phyloP scores from a whole-genome alignment of 306 rosid species.

The Lathyrus sativus region DNA sequence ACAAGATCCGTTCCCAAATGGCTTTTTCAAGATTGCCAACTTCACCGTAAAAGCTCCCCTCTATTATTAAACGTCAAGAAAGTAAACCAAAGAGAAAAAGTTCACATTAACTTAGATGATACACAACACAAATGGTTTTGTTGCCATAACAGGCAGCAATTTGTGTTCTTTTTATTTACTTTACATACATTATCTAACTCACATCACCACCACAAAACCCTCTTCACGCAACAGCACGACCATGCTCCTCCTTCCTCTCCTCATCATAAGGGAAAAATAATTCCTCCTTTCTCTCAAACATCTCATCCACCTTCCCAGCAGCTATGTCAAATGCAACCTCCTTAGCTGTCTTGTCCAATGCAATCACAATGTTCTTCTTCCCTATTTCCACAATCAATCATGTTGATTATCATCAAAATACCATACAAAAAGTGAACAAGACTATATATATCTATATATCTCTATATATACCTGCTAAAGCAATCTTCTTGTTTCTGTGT shows the following conservation, averaged over 20 bases:
- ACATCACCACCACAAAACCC: background rate
- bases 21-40: too few species aligned
- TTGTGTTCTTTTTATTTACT: background rate
- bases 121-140: background rate
- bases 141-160: background rate
- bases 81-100: background rate
- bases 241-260: slow-evolving; percentile 8
- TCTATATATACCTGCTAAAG: slow-evolving; percentile 43
- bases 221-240: slow-evolving; percentile 37
- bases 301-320: slow-evolving; percentile 47
- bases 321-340: slow-evolving; percentile 53
- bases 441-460: too few species aligned
- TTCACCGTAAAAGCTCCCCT: too few species aligned
- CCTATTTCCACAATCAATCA: slow-evolving; percentile 37
- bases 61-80: too few species aligned
- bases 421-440: too few species aligned
- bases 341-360: slow-evolving; percentile 54
- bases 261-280: slow-evolving; percentile 47
- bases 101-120: background rate
- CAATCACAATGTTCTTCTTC: slow-evolving; percentile 53
- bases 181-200: background rate
- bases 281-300: slow-evolving; percentile 48
- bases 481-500: slow-evolving; percentile 43
- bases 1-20: too few species aligned
- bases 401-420: too few species aligned